phyloP scores from a whole-genome alignment of 78 protist species.

The Dictyostelium purpureum region DNA sequence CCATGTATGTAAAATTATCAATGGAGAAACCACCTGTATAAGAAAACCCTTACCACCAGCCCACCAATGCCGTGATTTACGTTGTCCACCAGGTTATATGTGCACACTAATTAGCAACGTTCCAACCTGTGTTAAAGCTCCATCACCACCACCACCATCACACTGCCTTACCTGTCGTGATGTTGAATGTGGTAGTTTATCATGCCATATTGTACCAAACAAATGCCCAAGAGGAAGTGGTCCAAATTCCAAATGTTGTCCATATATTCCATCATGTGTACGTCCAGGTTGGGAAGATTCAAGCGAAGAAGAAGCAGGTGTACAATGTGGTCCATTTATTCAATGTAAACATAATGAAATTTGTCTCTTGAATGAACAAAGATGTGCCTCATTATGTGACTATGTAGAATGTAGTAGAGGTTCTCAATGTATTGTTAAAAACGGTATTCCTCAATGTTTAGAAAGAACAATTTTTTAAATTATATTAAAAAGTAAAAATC shows the following conservation, averaged over 20 bases:
- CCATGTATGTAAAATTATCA: neutral
- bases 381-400: neutral
- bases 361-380: neutral
- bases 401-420: neutral
- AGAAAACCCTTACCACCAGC: neutral
- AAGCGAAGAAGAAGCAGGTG: neutral
- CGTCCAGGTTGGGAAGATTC: neutral
- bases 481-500: too few species aligned
- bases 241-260: neutral
- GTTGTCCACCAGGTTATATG: neutral
- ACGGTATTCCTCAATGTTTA: neutral
- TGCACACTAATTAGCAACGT: neutral
- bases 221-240: neutral
- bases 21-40: neutral
- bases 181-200: neutral
- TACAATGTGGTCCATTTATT: neutral
- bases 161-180: constrained; percentile 3
- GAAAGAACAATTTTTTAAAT: neutral
- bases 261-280: neutral
- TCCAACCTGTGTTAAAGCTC: neutral
- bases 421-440: neutral
- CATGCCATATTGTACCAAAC: neutral
- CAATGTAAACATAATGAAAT: neutral
- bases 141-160: neutral
- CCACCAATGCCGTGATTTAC: neutral